These are phyloP conservation scores for Apiotrichum akiyoshidainum DNA, from an alignment of 1,284 basidiomycete species.

Conservation along the genomic window DNA sequence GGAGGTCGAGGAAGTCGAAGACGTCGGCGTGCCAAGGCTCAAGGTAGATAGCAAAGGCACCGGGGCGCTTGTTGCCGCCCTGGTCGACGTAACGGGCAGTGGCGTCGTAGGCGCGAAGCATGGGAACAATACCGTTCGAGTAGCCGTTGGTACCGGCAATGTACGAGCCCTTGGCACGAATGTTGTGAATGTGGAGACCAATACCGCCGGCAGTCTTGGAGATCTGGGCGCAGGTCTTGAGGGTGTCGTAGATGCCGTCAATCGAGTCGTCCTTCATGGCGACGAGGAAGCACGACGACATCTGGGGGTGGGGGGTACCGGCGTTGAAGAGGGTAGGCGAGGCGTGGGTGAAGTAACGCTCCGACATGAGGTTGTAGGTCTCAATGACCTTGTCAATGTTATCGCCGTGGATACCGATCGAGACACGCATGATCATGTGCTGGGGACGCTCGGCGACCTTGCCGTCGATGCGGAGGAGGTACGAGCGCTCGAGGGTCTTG, in stretches of 20 bases:
- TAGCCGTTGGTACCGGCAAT: conserved; percentile 81
- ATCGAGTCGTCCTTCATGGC: conserved; percentile 99
- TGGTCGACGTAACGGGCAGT: conserved; percentile 99
- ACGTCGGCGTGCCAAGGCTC: conserved; percentile 98
- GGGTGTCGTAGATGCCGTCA: conserved; percentile 97
- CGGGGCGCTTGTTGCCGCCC: conserved; percentile 98
- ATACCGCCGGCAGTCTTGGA: conserved; percentile 99
- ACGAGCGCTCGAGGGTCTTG: conserved; percentile 98
- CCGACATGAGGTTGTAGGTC: conserved; percentile 93
- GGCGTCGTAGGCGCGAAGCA: conserved; percentile 97
- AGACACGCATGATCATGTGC: conserved; percentile 99
- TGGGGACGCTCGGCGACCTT: conserved; percentile 96
- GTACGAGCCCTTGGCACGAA: conserved; percentile 84
- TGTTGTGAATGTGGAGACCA: conserved; percentile 93
- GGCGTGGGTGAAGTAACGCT: conserved; percentile 96
- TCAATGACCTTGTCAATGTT: conserved; percentile 87
- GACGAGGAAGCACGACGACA: conserved; percentile 97
- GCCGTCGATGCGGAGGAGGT: conserved; percentile 89
- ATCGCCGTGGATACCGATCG: conserved; percentile 90
- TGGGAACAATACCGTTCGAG: conserved; percentile 98
- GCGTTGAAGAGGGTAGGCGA: conserved; percentile 99
- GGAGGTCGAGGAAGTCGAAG: conserved; percentile 95
- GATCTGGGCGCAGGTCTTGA: conserved; percentile 99
- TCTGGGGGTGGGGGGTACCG: conserved; percentile 90
- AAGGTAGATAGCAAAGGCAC: conserved; percentile 95